A percentile compares a stretch with the other conserved stretches of the same genome.
These are phyloP conservation scores for Urostyla sp. DNA, from an alignment of 73 alveolate species.

Conservation along the genomic window DNA sequence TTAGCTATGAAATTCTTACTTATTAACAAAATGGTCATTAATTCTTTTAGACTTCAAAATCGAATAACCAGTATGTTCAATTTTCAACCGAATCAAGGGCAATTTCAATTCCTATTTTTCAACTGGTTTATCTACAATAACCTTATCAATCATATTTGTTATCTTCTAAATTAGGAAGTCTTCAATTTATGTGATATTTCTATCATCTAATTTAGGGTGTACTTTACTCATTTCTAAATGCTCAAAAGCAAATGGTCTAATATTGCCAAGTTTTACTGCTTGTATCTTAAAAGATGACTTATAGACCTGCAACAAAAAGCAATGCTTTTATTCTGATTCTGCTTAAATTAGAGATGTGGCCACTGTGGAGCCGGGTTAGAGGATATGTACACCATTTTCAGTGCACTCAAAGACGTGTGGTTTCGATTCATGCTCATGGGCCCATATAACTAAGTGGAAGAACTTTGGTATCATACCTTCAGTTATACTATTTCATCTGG, in stretches of 20 bases:
- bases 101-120: conserved; percentile 27
- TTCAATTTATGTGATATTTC: conserved; percentile 72
- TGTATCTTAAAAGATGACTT: conserved; percentile 76
- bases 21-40: conserved; percentile 58
- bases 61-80: conserved; percentile 81
- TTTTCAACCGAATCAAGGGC: conserved; percentile 84
- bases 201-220: conserved; percentile 62
- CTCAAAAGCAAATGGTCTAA: conserved; percentile 86
- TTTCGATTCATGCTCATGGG: conserved; percentile 97
- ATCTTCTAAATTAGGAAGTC: conserved; percentile 68
- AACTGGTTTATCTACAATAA: not conserved
- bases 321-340: conserved; percentile 90
- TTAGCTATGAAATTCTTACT: not conserved
- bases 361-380: conserved; percentile 96
- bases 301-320: conserved; percentile 82
- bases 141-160: conserved; percentile 68
- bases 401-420: conserved; percentile 74
- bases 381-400: conserved; percentile 88
- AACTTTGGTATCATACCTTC: conserved; percentile 88
- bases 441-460: conserved; percentile 95
- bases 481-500: conserved; percentile 80
- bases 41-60: conserved; percentile 72
- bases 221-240: conserved; percentile 79
- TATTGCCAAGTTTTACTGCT: conserved; percentile 77
- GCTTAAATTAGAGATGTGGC: conserved; percentile 96